Conservation (phyloP, 1,139 yeast genomes). For the Kodamaea sp. region DNA sequence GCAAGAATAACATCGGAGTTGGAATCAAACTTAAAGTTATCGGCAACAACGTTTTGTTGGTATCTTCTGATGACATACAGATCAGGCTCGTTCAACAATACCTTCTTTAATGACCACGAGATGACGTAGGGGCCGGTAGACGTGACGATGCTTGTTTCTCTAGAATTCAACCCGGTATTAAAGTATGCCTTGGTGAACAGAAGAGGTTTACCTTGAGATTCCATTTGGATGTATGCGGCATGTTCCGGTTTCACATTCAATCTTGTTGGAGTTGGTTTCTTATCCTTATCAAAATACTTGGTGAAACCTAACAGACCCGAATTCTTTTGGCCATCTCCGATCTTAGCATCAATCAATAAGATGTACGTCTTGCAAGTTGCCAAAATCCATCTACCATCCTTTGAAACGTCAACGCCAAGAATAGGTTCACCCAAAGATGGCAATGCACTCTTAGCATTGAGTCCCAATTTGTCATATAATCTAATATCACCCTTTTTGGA, state of each 20-base stretch:
- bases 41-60: constrained; percentile 65
- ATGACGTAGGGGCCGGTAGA: constrained; percentile 81
- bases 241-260: constrained; percentile 73
- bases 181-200: constrained; percentile 74
- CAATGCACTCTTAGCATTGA: constrained; percentile 70
- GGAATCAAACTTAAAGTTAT: constrained; percentile 75
- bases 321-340: constrained; percentile 60
- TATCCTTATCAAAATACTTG: constrained; percentile 62
- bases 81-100: constrained; percentile 51
- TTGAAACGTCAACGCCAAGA: constrained; percentile 65
- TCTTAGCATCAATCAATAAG: constrained; percentile 64
- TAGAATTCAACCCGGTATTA: constrained; percentile 63
- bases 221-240: constrained; percentile 59
- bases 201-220: constrained; percentile 49
- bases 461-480: constrained; percentile 69
- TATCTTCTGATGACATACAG: constrained; percentile 69
- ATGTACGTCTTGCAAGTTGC: constrained; percentile 77
- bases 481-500: constrained; percentile 74
- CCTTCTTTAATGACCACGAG: constrained; percentile 69
- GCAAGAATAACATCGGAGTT: constrained; percentile 72
- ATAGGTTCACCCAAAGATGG: constrained; percentile 83
- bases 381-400: constrained; percentile 79
- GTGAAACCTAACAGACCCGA: constrained; percentile 65
- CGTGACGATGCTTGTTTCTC: constrained; percentile 72
- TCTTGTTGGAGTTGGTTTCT: constrained; percentile 70